phyloP scores from a whole-genome alignment of 225 moss, liverwort and hornwort genomes.

The Anthoceros angustus region DNA sequence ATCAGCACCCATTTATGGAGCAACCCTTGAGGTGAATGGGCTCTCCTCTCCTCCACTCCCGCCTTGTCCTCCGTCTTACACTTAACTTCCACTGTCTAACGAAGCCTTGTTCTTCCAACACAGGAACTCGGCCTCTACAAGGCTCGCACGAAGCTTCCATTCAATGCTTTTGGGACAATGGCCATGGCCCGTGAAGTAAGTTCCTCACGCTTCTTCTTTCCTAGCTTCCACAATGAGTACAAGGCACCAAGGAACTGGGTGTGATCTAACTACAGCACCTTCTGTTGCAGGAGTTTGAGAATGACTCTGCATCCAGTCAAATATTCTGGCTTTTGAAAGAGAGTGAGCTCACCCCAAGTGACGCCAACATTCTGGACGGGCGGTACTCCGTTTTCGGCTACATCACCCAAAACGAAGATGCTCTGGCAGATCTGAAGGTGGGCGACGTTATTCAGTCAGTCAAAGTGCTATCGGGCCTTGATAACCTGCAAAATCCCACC shows the following conservation, averaged over 20 bases:
- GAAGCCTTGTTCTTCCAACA: neutral
- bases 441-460: conserved; percentile 88
- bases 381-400: conserved; percentile 89
- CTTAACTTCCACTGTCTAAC: neutral
- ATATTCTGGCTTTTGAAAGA: conserved; percentile 96
- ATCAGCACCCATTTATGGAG: conserved; percentile 63
- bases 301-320: conserved; percentile 88
- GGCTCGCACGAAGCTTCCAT: conserved; percentile 63
- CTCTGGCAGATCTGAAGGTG: conserved; percentile 87
- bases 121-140: conserved; percentile 89
- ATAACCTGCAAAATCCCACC: conserved; percentile 83
- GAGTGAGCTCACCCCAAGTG: conserved; percentile 85
- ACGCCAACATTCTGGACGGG: conserved; percentile 80
- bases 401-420: conserved; percentile 60
- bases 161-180: conserved; percentile 92
- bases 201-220: neutral
- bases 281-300: conserved; percentile 58
- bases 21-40: conserved; percentile 60
- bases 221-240: neutral
- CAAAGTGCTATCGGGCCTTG: conserved; percentile 57
- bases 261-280: neutral
- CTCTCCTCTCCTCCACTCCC: neutral
- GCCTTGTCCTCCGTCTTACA: neutral
- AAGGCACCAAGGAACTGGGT: neutral
- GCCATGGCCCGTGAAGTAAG: conserved; percentile 92